Base-by-base conservation (phyloP, 257 asterid species). In the Penstemon barbatus region DNA sequence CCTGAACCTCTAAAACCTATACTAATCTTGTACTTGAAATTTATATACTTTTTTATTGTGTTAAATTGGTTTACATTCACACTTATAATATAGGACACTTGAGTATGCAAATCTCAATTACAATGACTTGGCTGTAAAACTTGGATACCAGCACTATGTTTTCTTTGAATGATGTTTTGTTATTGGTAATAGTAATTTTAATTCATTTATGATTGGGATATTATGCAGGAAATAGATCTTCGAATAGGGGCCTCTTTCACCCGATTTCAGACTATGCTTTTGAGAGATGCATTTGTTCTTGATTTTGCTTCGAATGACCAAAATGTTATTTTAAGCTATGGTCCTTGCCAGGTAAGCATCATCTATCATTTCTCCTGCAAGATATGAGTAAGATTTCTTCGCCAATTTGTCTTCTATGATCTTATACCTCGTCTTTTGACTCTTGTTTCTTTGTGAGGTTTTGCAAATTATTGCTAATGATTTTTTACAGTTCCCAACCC, bases 221-320 rank as follows among this genome's bases (percentile, higher is more conserved):
- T 71, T 52, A 18, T 84, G 85, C 86, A 93, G 99, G 99, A 94
- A 86, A 89, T 94, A 75, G 99, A 94, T 83, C 96, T 94, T 62
- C 87, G 99, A 19, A 94, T 94, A 1, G 97, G 99, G 49, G 99
- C 99, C 71, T 89, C 99, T 74, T 94, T 94, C 85, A 91, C 99
- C 61, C 88, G 99, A 74, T 94, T 94, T 74, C 99, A 94, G 78
- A 94, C 99, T 33, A 84, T 94, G 91, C 85, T 94, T 71, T 75
- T 94, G 84, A 89, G 76, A 80, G 90, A 89, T 84, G 95, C 96
- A 71, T 94, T 90, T 80, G 73, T 87, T 69, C 80, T 94, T 50
- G 96, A 94, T 79, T 68, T 85, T 66, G 74, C 80, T 69, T 53
- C 90, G 5, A 96, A 85, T 50, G 94, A 87, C 65, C 81, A 79